Evolutionary conservation across 1,284 basidiomycete genomes (phyloP), one percentile per base, ranked within the genome.

Genomic region (Peniophora sp.): DNA sequence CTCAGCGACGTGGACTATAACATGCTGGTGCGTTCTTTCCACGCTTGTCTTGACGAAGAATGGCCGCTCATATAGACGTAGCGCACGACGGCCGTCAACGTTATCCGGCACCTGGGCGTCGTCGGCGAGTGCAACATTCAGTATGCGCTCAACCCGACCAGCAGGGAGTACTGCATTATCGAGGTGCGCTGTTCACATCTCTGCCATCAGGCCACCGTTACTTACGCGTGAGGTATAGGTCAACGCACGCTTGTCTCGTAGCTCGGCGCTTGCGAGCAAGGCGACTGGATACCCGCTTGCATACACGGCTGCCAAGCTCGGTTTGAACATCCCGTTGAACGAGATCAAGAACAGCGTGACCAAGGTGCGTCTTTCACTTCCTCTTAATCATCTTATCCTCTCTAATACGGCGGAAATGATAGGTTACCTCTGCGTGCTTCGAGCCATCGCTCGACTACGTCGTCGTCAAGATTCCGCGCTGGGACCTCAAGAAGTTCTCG

Each of bases 51-150:
- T 32, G 6, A 6, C 12, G 27, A 32, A 32, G 6, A 32, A 5
- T 32, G n/a, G 6, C 27, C 12, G 27, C 27, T 32, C 12, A 32
- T 32, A 12, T 6, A 12, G 5, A 32, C 12, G 12, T 32, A 32
- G 27, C 27, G 96, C 47, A 97, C 95, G 38, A 97, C 96, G 2
- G 96, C 97, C 10, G 89, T 98, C 70, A 98, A 97, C 62, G 95
- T 98, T 57, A 94, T 99, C 58, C 89, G 97, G 20, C 96, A 99
- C 66, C 81, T 99, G 24, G 96, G 96, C 46, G 96, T 99, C 52
- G 79, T 99, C 54, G 96, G 97, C 55, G 96, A 99, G 73, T 96
- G 97, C 71, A 99, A 99, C 69, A 98, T 99, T 56, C 96, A 99
- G 69, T 99, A 98, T 64, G 96, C 97, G 1, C 80, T 99, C 61